These are phyloP conservation scores for Raphanus raphanistrum DNA, from an alignment of 345 rosid genomes.

Conservation along the genomic window DNA sequence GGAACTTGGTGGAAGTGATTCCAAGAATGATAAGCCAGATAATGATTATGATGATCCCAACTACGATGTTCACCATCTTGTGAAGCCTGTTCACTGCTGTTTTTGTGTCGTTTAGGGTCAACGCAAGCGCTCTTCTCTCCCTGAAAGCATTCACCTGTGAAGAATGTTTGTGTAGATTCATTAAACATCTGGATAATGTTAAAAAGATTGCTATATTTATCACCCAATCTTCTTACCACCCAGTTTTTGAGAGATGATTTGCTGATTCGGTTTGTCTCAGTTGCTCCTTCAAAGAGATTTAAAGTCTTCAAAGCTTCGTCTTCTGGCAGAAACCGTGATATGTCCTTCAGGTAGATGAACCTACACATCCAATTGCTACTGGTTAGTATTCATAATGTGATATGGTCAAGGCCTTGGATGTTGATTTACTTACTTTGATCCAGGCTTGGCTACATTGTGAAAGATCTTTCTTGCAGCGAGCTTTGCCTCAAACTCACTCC, in stretches of 20 bases:
- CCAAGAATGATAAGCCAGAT: conserved; percentile 65
- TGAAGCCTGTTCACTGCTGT: conserved; percentile 79
- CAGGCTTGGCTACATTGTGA: conserved; percentile 52
- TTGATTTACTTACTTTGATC: conserved; percentile 36
- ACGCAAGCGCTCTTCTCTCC: conserved; percentile 71
- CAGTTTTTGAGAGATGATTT: conserved; percentile 66
- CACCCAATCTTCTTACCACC: conserved; percentile 57
- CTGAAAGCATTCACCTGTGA: conserved; percentile 62
- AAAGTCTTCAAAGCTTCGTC: conserved; percentile 70
- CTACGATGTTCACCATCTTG: conserved; percentile 68
- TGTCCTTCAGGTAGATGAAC: conserved; percentile 64
- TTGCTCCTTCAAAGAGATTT: conserved; percentile 69
- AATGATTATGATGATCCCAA: conserved; percentile 49
- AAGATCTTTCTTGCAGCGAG: conserved; percentile 50
- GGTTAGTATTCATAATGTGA: background rate
- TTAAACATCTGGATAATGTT: background rate
- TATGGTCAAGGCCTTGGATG: background rate
- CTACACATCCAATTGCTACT: conserved; percentile 32
- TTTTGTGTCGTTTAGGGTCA: conserved; percentile 72
- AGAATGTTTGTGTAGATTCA: background rate
- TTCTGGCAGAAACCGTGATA: conserved; percentile 68
- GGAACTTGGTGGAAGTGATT: conserved; percentile 57
- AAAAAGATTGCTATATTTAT: background rate
- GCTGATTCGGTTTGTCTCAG: conserved; percentile 54
- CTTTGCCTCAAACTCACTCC: conserved; percentile 57